Evolutionary conservation across 441 rosid species (phyloP).

Genomic region (Geranium incanum): DNA sequence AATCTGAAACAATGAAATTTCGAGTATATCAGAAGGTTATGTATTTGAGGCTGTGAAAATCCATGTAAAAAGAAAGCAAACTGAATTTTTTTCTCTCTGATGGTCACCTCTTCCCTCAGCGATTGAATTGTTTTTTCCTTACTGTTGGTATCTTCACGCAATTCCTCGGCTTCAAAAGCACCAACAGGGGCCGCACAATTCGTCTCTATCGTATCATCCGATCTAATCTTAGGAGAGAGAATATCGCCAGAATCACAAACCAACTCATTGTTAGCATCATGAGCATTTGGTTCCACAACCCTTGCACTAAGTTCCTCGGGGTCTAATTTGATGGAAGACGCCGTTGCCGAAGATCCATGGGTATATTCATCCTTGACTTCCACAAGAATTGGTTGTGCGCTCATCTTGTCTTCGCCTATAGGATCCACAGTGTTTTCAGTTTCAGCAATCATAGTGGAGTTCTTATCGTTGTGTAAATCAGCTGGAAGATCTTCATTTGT

Average conservation of each 20-base stretch:
- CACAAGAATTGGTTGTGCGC: background rate
- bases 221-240: background rate
- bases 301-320: background rate
- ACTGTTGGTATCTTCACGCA: background rate
- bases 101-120: slow-evolving; percentile 7
- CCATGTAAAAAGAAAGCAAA: background rate
- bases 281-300: slow-evolving; percentile 6
- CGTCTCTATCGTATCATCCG: background rate
- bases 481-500: background rate
- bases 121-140: slow-evolving; percentile 1
- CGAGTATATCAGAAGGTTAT: background rate
- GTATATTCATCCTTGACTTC: background rate
- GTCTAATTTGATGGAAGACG: background rate
- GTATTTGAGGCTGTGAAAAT: background rate
- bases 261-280: slow-evolving; percentile 2
- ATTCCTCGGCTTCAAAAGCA: slow-evolving; percentile 5
- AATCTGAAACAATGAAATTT: slow-evolving; percentile 8
- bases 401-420: slow-evolving; percentile 3
- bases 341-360: slow-evolving; percentile 4
- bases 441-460: slow-evolving; percentile 7
- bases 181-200: slow-evolving; percentile 2
- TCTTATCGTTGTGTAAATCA: background rate
- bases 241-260: slow-evolving; percentile 3
- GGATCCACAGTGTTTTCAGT: slow-evolving; percentile 2
- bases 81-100: background rate